Percentiles rank a stretch among this genome's conserved stretches.
phyloP scores from a whole-genome alignment of 371 early-diverging fungal species.

The Mortierella sp. region DNA sequence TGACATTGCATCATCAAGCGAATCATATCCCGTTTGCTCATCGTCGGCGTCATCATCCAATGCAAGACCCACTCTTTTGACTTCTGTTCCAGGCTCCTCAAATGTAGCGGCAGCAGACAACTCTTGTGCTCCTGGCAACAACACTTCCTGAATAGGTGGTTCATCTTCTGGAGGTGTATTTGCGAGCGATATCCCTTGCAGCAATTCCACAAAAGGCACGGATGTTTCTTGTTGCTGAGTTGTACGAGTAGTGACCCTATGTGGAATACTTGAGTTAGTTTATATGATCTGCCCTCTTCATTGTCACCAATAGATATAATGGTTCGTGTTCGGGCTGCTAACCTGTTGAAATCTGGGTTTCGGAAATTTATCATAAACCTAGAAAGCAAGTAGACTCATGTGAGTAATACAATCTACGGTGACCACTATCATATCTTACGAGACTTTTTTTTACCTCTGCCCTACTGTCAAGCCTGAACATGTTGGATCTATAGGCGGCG shows the following conservation, averaged over 20 bases:
- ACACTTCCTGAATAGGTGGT: conserved; percentile 4
- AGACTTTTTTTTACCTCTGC: conserved; percentile 17
- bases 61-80: background rate
- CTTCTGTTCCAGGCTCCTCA: conserved; percentile 2
- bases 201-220: conserved; percentile 31
- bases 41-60: conserved; percentile 51
- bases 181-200: conserved; percentile 32
- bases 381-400: background rate
- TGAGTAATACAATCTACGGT: background rate
- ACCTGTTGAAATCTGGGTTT: conserved; percentile 54
- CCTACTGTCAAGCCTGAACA: conserved; percentile 35
- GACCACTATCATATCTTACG: background rate
- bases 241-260: conserved; percentile 28
- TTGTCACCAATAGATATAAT: background rate
- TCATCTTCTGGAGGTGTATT: conserved; percentile 37
- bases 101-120: background rate
- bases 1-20: conserved; percentile 48
- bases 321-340: background rate
- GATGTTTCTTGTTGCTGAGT: conserved; percentile 23
- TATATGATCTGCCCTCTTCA: background rate
- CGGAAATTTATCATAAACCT: conserved; percentile 52
- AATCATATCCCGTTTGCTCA: conserved; percentile 55
- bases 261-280: background rate
- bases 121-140: conserved; percentile 1
- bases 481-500: conserved; percentile 37